Base-by-base conservation (phyloP, 179 eudicot species). In the Carnegiea gigantea region DNA sequence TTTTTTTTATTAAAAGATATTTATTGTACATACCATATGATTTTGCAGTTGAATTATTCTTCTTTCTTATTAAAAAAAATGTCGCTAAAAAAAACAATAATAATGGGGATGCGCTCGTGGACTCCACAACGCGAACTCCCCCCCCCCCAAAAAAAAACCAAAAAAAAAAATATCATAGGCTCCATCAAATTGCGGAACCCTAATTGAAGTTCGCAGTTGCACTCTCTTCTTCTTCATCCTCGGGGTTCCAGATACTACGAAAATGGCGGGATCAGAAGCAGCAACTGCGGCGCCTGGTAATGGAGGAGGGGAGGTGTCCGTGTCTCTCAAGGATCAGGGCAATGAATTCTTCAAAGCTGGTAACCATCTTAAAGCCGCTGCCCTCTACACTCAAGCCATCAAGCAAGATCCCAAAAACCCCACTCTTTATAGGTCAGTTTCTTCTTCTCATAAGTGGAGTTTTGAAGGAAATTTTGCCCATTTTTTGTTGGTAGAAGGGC, bases 301-400 rank as follows among this genome's bases (percentile, higher is more conserved):
- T 53, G 79, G 38, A 26, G 79, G 46, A 26, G 84, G 73, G 28
- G 89, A 82, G 70, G 76, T 49, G 6, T 88, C 93, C 6, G 86
- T 94, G 46, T 51, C 57, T 51, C 57, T 51, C 17, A 96, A 94
- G 86, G 98, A 94, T 82, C 88, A 94, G 76, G 99, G 99, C 59
- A 96, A 96, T 82, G 88, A 85, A 21, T 91, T 89, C 76, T 96
- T 96, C 90, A 96, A 96, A 91, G 89, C 93, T 65, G 97, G 97
- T 44, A 96, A 92, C 73, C 93, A 87, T 65, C 93, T 96, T 18
- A 96, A 96, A 90, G 99, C 99, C 24, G 99, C 98, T 83, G 99
- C 98, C 71, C 80, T 94, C n/a, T 96, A 94, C 79, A 94, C 99
- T 83, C 98, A 96, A 84, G 99, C 99, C 65, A 94, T 94, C 79